Percentiles rank a stretch among this genome's conserved stretches.
These are phyloP conservation scores for Cercophora samala DNA, from an alignment of 495 filamentous ascomycete species.

Conservation along the genomic window DNA sequence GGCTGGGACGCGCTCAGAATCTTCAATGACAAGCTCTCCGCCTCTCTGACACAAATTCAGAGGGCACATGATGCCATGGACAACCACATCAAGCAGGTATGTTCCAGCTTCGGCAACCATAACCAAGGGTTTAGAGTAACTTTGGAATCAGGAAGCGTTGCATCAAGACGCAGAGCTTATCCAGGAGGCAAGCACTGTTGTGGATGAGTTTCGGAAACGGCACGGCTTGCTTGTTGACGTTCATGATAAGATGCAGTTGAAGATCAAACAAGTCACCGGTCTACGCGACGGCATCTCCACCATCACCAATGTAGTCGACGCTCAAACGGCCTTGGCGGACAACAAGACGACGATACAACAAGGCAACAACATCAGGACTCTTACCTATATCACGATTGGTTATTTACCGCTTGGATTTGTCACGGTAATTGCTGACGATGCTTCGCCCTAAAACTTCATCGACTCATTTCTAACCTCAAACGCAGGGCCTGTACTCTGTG, in stretches of 20 bases:
- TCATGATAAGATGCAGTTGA: constrained; percentile 19
- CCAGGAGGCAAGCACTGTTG: constrained; percentile 18
- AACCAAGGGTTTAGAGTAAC: background rate
- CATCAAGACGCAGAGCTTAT: constrained; percentile 21
- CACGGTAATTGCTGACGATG: constrained; percentile 11
- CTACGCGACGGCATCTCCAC: constrained; percentile 22
- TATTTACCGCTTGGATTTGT: constrained; percentile 20
- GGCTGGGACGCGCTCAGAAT: constrained; percentile 21
- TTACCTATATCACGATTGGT: constrained; percentile 22
- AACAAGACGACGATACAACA: constrained; percentile 22
- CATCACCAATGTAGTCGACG: constrained; percentile 21
- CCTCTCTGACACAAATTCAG: constrained; percentile 19
- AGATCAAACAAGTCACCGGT: constrained; percentile 25
- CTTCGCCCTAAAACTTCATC: background rate
- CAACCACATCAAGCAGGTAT: constrained; percentile 15
- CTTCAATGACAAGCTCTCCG: constrained; percentile 20
- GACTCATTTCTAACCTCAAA: background rate
- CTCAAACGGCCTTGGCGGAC: constrained; percentile 18
- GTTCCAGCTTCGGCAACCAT: no score
- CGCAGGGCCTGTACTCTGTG: constrained; percentile 17
- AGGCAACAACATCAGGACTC: constrained; percentile 20
- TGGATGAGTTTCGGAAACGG: constrained; percentile 22
- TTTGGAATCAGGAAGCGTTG: background rate
- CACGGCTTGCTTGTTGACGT: constrained; percentile 20
- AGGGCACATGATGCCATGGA: constrained; percentile 19